Evolutionary conservation across 257 asterid genomes (phyloP).

Genomic region (Anisodus tanguticus): DNA sequence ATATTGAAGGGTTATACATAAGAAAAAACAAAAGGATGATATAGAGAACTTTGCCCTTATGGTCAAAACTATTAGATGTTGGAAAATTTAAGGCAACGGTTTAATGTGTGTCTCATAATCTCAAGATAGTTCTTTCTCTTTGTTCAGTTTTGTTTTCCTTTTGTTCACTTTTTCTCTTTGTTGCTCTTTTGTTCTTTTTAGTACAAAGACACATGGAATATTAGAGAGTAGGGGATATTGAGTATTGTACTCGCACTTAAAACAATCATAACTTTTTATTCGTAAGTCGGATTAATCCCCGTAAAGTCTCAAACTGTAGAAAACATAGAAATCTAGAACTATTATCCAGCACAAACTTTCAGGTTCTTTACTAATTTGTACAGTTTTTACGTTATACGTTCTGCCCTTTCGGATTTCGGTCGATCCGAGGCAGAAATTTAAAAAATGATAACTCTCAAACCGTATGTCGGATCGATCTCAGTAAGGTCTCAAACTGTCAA

Average conservation of each 20-base stretch:
- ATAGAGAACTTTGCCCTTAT: slow-evolving; percentile 23
- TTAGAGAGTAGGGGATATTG: slow-evolving; percentile 11
- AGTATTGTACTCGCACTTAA: slow-evolving; percentile 39
- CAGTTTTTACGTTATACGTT: no score
- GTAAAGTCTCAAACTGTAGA: no score
- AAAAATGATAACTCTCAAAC: no score
- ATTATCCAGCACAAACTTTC: no score
- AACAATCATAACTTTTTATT: no score
- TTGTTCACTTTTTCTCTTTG: slow-evolving; percentile 30
- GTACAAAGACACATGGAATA: slow-evolving; percentile 44
- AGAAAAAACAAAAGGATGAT: not conserved
- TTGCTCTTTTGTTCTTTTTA: slow-evolving; percentile 40
- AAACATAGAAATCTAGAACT: no score
- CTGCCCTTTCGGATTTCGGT: no score
- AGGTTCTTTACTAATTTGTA: no score
- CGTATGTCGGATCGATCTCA: no score
- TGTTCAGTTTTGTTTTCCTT: slow-evolving; percentile 19
- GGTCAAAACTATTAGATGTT: slow-evolving; percentile 25
- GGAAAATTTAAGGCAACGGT: slow-evolving; percentile 28
- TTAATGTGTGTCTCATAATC: not conserved
- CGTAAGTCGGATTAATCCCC: no score
- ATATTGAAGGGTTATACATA: not conserved
- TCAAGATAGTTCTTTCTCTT: slow-evolving; percentile 22
- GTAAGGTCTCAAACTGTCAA: no score
- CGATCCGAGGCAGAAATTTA: no score